Conservation (phyloP, 1,284 basidiomycete species). For the Retiboletus flavoniger region DNA sequence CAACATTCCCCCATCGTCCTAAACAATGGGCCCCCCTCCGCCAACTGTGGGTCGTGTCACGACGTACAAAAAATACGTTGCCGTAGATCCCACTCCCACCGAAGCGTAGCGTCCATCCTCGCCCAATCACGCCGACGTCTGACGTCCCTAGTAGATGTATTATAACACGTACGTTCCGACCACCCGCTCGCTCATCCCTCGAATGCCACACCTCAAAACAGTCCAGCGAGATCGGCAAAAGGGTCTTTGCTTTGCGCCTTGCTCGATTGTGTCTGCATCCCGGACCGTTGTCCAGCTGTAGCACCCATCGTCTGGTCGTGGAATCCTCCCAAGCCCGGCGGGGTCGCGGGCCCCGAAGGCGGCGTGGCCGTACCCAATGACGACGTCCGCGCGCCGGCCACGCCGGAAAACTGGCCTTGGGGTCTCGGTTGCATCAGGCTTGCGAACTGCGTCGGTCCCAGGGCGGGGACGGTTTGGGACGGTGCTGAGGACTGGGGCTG, state of each 20-base stretch:
- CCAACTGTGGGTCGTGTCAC: background rate
- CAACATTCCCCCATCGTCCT: slow-evolving; percentile 2
- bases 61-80: slow-evolving; percentile 1
- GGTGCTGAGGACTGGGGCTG: slow-evolving; percentile 9
- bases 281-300: slow-evolving; percentile 20
- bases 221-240: slow-evolving; percentile 73
- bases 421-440: slow-evolving; percentile 21
- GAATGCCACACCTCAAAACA: slow-evolving; percentile 51
- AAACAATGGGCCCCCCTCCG: background rate
- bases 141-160: background rate
- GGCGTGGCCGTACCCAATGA: slow-evolving; percentile 15
- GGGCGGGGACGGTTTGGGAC: background rate
- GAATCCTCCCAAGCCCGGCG: slow-evolving; percentile 10
- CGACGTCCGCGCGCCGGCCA: slow-evolving; percentile 16
- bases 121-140: background rate
- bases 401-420: slow-evolving; percentile 19
- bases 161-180: background rate
- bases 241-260: slow-evolving; percentile 64
- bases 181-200: background rate
- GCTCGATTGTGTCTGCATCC: slow-evolving; percentile 13
- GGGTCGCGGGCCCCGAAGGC: slow-evolving; percentile 20
- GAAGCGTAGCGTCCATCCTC: slow-evolving; percentile 2
- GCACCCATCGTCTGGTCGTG: slow-evolving; percentile 18
- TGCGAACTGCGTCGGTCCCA: slow-evolving; percentile 15
- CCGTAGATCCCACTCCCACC: background rate